Evolutionary conservation across 1,139 yeast genomes (phyloP), one percentile per base, ranked within the genome.

Genomic region (Spathaspora sp.): DNA sequence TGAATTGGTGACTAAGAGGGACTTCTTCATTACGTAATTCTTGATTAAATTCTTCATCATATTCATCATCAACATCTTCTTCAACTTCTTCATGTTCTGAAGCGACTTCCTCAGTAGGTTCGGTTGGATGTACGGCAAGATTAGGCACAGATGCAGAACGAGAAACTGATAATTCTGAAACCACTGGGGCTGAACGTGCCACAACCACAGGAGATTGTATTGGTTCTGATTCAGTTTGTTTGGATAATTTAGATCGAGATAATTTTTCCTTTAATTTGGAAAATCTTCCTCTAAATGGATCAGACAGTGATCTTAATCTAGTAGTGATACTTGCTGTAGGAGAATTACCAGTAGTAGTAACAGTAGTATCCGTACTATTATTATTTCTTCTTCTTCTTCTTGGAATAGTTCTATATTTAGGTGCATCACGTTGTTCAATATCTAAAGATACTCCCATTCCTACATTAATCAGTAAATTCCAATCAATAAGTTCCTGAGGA

Each of bases 321-420:
- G 18, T 37, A 6, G 34, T 20, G 17, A 41, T 34, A 7, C 25
- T 34, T 20, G 11, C 10, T 3, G 25, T 15, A 8, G 18, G n/a
- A 10, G 43, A 29, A 16, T n/a, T 20, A 18, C 2, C 17, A 29
- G 16, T 37, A 26, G 7, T 11, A 18, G n/a, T 27, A 27, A 7
- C 11, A 11, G n/a, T 26, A 18, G 5, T 17, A 37, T 9, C n/a
- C 18, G 8, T 26, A n/a, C n/a, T n/a, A 33, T 7, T 34, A 10
- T n/a, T 37, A 11, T 23, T 27, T 49, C 65, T 57, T 46, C 80
- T 57, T 59, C 90, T 71, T 55, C 91, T 71, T 55, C 91, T 68
- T 3, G 95, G 95, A 8, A 86, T 89, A 0, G 89, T 83, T 58
- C 90, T 71, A 60, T 85, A 86, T 25, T 72, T 71, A 2, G 95